Evolutionary conservation across 768 basidiomycete species (phyloP), one percentile per base, ranked within the genome.

Genomic region (Boletus tylopilopsis): DNA sequence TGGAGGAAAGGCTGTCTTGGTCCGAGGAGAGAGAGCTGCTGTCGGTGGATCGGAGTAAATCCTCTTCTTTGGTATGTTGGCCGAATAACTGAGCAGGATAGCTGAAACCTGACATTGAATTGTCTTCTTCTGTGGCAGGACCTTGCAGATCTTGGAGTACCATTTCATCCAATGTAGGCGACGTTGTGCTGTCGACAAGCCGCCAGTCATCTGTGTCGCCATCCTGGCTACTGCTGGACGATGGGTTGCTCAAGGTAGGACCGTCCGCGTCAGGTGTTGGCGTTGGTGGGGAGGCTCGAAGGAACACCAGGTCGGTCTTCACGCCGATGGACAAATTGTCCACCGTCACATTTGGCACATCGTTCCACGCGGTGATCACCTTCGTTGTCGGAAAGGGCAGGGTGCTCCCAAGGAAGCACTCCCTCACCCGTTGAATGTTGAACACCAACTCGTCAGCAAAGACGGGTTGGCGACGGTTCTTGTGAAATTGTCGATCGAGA

Each of bases 271-370:
- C 27, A 4, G 29, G 11, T 18, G 47, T 47, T 32, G 64, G 60
- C 15, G 59, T 66, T 12, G 58, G 53, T 9, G 61, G 63, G 27
- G 66, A 59, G 15, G 51, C 53, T 18, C 23, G 52, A 30, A 35
- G 54, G 36, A 39, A 45, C 11, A 34, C 15, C 24, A 23, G 5
- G 10, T n/a, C 39, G 2, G 48, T 37, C 39, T 49, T 47, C 43
- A 49, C 36, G 3, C 45, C 49, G 45, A 50, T 39, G 5, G 61
- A 35, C n/a, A 56, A 23, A 42, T 38, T 30, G 13, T 55, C 42
- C 23, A 41, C 18, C 6, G 13, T 68, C 7, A 41, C 11, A 18
- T 68, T 68, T n/a, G 67, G 67, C 25, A 66, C n/a, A 30, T 54
- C 45, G 8, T 43, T 35, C 66, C 66, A 68, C 12, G 56, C 55